Base-by-base conservation (phyloP, 106 monocot genomes). In the Triglochin maritima region DNA sequence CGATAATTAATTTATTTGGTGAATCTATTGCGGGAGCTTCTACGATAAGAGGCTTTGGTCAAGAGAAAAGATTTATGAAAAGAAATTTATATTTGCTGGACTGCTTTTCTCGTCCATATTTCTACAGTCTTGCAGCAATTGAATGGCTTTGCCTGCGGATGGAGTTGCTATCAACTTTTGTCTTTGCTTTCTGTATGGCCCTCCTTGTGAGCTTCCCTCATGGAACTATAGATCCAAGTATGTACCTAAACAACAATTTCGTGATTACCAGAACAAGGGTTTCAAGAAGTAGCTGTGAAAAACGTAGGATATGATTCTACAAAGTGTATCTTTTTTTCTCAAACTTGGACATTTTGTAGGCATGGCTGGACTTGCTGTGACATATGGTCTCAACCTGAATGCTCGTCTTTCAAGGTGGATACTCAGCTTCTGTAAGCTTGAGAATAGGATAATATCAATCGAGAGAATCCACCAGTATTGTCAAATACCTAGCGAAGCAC, bases 331-430 rank as follows among this genome's bases (percentile, higher is more conserved):
- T 2, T 52, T 29, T 29, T 29, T 29, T 29, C 29, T 29, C 29
- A 29, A 29, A 29, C 29, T 29, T 29, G 29, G 0, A 15, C 46
- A 6, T 59, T 59, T 71, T 48, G 55, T 60, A 98, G 96, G 96
- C 77, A 88, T 98, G 96, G 96, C 96, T 14, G 96, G 96, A 61
- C 88, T 98, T 84, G 96, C 96, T 55, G 96, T 98, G 47, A 98
- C 96, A 69, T 91, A 88, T 79, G 96, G 90, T 16, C 79, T 98
- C 70, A 98, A 91, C 75, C 77, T 98, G 58, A 98, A 98, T 75
- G 84, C 88, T 59, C 85, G 96, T 49, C 65, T 98, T 55, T 98
- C 96, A 57, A 75, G 90, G 58, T 98, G 96, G 96, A 88, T 98
- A 62, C 69, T 98, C 69, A 98, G 96, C 71, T 98, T 88, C 77